A percentile compares a stretch with the other conserved stretches of the same genome.
Evolutionary conservation across 73 alveolate genomes (phyloP).

Genomic region (Paramecium sonneborni): DNA sequence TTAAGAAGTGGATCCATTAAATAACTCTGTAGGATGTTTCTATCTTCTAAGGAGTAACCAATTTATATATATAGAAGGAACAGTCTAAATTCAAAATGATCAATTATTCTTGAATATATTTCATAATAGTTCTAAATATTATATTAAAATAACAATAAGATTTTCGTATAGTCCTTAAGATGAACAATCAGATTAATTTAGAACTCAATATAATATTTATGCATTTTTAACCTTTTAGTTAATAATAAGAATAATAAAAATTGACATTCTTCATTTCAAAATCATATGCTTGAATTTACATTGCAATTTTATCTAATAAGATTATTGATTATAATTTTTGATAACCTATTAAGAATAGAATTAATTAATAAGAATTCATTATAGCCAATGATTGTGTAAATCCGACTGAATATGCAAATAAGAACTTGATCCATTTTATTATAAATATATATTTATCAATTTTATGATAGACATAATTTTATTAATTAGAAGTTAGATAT

Average conservation of each 20-base stretch:
- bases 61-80: conserved; percentile 62
- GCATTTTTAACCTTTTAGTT: conserved; percentile 78
- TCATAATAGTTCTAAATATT: conserved; percentile 37
- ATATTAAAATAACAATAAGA: conserved; percentile 34
- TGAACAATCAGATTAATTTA: conserved; percentile 66
- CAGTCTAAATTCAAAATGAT: conserved; percentile 66
- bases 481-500: not conserved
- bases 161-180: conserved; percentile 20
- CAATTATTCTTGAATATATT: conserved; percentile 78
- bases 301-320: conserved; percentile 78
- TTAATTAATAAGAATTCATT: conserved; percentile 73
- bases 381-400: conserved; percentile 82
- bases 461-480: conserved; percentile 34
- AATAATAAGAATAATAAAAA: conserved; percentile 72
- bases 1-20: conserved; percentile 37
- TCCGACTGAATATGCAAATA: conserved; percentile 55
- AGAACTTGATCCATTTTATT: conserved; percentile 11
- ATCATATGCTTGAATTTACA: conserved; percentile 90
- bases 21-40: conserved; percentile 95
- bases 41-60: conserved; percentile 82
- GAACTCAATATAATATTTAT: conserved; percentile 76
- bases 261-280: conserved; percentile 83
- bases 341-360: conserved; percentile 10
- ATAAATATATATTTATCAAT: not conserved
- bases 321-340: conserved; percentile 63